Base-by-base conservation (phyloP, 176 grass and related monocot species). In the Hordeum marinum region DNA sequence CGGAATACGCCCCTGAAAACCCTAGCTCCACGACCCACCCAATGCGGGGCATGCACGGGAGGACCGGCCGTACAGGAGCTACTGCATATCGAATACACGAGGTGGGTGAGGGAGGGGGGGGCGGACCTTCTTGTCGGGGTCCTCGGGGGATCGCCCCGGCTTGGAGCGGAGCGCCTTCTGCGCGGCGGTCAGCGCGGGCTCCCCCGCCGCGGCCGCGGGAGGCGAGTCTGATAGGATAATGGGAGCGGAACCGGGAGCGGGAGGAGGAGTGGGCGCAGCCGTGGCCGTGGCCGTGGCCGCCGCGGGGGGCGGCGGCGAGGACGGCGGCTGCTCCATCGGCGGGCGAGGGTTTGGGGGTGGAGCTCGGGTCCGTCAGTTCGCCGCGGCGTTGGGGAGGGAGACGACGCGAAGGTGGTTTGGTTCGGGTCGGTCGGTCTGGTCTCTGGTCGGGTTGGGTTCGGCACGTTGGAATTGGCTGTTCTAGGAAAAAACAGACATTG, bases 111-210 rank as follows among this genome's bases (percentile, higher is more conserved):
- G 26, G 3, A 0, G 11, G 21, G 52, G 36, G 7, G 7, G 12
- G 1, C 1, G 12, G 25, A 90, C 88, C 91, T 88, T 88, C 57
- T 90, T 88, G 55, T 87, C 88, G 64, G 85, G 11, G 58, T 93
- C 91, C 20, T 90, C 91, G 9, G 81, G 12, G 15, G 55, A 41
- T 13, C 90, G 78, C 46, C 64, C 11, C 54, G 91, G 31, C 81
- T 93, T 93, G 77, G 81, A 93, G 82, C 91, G 91, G 62, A 84
- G 80, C 32, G 82, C 85, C 81, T 93, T 93, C 71, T 90, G 91
- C 14, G 76, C 64, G 24, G 68, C 27, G 79, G 78, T 86, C 45
- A 86, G 35, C 37, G 67, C 77, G 42, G 90, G 13, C 18, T 87
- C 82, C 41, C 18, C 50, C n/a, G 48, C 34, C 24, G 69, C 5